A percentile compares a stretch with the other conserved stretches of the same genome.
phyloP scores from a whole-genome alignment of 352 stramenopile species.

The Pythium brassicae region DNA sequence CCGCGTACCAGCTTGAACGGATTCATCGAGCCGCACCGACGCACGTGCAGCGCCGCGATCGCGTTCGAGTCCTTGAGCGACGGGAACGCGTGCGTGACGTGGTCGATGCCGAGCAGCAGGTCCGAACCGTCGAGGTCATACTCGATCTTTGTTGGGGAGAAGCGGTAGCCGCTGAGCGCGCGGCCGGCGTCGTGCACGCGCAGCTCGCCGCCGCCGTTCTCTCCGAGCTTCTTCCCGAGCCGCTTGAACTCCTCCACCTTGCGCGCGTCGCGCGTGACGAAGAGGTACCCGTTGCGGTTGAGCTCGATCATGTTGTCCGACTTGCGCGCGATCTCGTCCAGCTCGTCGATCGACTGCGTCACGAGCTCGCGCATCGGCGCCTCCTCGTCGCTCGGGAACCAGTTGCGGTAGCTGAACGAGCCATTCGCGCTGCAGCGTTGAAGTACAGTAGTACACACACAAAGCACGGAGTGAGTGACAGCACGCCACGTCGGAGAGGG shows the following conservation, averaged over 20 bases:
- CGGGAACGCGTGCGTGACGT: conserved; percentile 48
- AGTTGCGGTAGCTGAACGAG: conserved; percentile 82
- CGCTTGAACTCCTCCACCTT: conserved; percentile 52
- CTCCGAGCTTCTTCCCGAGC: conserved; percentile 38
- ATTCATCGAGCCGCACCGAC: conserved; percentile 65
- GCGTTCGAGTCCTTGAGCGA: conserved; percentile 55
- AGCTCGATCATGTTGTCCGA: conserved; percentile 65
- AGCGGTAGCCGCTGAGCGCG: conserved; percentile 37
- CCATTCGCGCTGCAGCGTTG: conserved; percentile 65
- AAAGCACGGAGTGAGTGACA: no score
- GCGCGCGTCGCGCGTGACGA: conserved; percentile 45
- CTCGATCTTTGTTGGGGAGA: conserved; percentile 38
- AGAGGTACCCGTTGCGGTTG: conserved; percentile 80
- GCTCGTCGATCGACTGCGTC: conserved; percentile 68
- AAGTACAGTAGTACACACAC: no score
- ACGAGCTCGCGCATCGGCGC: conserved; percentile 64
- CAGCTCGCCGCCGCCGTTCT: conserved; percentile 46
- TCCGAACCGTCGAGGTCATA: conserved; percentile 65
- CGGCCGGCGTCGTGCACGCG: conserved; percentile 32
- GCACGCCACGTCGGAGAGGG: no score
- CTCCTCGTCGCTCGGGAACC: conserved; percentile 70
- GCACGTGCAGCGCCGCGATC: conserved; percentile 57
- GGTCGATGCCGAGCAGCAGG: conserved; percentile 61
- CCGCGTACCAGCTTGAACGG: conserved; percentile 53
- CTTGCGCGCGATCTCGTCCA: conserved; percentile 56